Base-by-base conservation (phyloP, 2,329 filamentous ascomycete genomes). In the Neodidymelliopsis sp. region DNA sequence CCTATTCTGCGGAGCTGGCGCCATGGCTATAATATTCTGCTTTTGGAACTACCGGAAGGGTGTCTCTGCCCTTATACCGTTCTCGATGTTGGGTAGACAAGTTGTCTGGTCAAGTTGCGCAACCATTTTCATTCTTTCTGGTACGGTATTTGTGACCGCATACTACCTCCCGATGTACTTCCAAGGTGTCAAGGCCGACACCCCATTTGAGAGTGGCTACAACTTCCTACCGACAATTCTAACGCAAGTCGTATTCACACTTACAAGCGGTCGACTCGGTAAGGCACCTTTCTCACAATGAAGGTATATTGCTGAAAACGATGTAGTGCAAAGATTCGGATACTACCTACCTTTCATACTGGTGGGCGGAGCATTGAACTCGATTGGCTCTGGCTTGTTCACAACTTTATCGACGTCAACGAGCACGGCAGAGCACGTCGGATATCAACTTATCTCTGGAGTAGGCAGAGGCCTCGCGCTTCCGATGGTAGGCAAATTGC, bases 131-230 rank as follows among this genome's bases (percentile, higher is more conserved):
- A 84, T 82, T 39, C 64, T 81, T 8, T 84, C 84, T 0, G 75
- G 76, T 54, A 74, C 70, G 29, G 86, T 86, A 60, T 84, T 87
- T 38, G 83, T 79, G 0, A 77, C 78, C 1, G 80, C 82, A 30
- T 90, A 88, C 69, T 90, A 87, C 59, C 73, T 90, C 2, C 87
- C 88, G 0, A 76, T 90, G 0, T 90, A 87, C 68, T 88, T 88
- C 46, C 88, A 91, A 66, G 79, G 83, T 4, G 85, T 85, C 1
- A 79, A 84, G 3, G 77, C 78, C 20, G 81, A 81, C 2, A 77
- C 77, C 2, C 57, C 62, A 9, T 37, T 56, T 2, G 23, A 50
- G 22, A 65, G 60, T 15, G 62, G 63, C 8, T 35, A 56, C 8
- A 50, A 53, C 4, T 57, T 50, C 4, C 29, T 63, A 3, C 59